phyloP scores from a whole-genome alignment of 805 yeast species.

The Lipomyces chichibuensis region DNA sequence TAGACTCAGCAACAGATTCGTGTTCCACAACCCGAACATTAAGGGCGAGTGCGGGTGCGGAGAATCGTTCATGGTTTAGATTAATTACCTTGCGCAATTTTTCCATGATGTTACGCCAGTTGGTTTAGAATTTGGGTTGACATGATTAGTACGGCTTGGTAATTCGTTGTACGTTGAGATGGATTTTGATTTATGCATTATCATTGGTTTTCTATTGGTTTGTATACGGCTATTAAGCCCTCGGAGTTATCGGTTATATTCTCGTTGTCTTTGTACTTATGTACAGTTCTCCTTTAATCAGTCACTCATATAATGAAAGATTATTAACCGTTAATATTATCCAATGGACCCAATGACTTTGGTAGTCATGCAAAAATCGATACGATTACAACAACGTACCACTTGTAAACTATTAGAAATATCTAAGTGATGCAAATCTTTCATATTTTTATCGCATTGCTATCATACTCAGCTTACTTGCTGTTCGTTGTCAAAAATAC shows the following conservation, averaged over 20 bases:
- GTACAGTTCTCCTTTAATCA: neutral
- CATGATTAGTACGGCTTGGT: neutral
- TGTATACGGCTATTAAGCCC: neutral
- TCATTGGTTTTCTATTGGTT: neutral
- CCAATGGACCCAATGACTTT: too few species aligned
- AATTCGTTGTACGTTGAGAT: neutral
- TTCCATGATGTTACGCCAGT: neutral
- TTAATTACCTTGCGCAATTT: neutral
- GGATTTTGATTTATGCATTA: neutral
- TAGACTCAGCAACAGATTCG: slow-evolving; percentile 82
- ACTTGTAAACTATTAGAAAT: too few species aligned
- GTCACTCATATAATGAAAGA: neutral
- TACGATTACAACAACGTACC: too few species aligned
- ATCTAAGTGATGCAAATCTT: neutral
- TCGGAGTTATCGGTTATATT: neutral
- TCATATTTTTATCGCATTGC: neutral
- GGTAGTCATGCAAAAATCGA: neutral
- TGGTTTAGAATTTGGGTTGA: neutral
- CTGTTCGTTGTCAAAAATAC: neutral
- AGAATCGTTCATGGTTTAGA: slow-evolving; percentile 92
- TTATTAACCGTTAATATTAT: too few species aligned
- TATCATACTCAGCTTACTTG: neutral
- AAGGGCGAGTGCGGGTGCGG: slow-evolving; percentile 99
- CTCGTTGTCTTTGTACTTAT: neutral
- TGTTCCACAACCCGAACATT: slow-evolving; percentile 92